Evolutionary conservation across 2,329 filamentous ascomycete genomes (phyloP).

Genomic region (Emergomyces africanus): DNA sequence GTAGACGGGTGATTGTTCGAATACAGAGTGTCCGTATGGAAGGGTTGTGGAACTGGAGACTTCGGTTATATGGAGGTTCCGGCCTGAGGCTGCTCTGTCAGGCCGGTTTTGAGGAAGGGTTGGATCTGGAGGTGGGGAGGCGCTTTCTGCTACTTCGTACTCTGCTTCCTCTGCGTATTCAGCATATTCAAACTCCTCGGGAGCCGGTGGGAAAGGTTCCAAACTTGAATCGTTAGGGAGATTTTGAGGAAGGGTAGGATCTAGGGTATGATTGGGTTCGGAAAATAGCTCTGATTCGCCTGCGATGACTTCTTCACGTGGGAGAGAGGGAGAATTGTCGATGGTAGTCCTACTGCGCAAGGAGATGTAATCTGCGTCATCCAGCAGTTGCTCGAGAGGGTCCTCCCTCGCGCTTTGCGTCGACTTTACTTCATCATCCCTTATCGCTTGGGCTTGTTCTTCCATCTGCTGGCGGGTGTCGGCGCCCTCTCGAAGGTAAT

Average conservation of each 20-base stretch:
- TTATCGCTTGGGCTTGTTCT: neutral
- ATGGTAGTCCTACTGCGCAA: constrained; percentile 8
- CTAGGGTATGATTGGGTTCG: neutral
- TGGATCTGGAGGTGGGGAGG: constrained; percentile 21
- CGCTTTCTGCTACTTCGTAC: neutral
- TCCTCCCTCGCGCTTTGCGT: constrained; percentile 23
- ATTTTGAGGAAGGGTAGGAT: constrained; percentile 11
- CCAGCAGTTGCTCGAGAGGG: constrained; percentile 31
- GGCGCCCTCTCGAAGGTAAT: constrained; percentile 1
- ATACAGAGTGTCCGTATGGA: constrained; percentile 3
- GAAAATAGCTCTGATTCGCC: neutral
- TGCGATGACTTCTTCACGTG: constrained; percentile 10
- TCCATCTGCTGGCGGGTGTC: neutral
- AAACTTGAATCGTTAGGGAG: constrained; percentile 9
- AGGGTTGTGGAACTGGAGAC: constrained; percentile 4
- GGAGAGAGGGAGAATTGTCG: neutral
- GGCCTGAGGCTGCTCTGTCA: constrained; percentile 20
- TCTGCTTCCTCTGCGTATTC: neutral
- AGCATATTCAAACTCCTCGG: constrained; percentile 3
- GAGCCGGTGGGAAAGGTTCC: constrained; percentile 7
- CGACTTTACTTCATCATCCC: constrained; percentile 3
- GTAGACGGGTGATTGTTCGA: constrained; percentile 8
- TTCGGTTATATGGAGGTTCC: constrained; percentile 6
- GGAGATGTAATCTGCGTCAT: constrained; percentile 29
- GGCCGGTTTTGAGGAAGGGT: constrained; percentile 37